Evolutionary conservation across 2,329 filamentous ascomycete species (phyloP).

Genomic region (Calonectria honghensis): DNA sequence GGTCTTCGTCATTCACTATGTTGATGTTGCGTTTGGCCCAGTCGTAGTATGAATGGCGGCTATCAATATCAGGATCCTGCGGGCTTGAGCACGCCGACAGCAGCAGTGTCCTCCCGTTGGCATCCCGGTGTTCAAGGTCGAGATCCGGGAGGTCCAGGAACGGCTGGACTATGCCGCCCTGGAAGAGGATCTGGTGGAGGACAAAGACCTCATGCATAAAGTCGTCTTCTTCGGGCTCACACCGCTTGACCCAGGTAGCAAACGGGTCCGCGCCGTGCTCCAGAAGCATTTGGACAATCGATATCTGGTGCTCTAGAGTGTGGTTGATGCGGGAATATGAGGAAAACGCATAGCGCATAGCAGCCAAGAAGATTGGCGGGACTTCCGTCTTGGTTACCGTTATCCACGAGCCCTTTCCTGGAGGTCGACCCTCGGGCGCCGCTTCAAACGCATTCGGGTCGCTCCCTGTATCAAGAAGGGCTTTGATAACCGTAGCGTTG

Average conservation of each 20-base stretch:
- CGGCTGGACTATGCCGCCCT: background rate
- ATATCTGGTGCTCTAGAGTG: background rate
- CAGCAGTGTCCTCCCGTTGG: background rate
- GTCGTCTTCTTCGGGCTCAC: background rate
- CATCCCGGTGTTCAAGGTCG: background rate
- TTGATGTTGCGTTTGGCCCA: background rate
- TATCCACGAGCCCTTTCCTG: background rate
- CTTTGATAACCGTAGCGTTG: background rate
- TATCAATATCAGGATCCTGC: background rate
- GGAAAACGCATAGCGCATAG: background rate
- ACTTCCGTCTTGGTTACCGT: background rate
- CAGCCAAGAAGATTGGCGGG: background rate
- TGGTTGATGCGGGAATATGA: too few species aligned
- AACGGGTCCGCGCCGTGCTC: background rate
- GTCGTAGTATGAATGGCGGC: background rate
- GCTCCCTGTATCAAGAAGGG: background rate
- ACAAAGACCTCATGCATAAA: background rate
- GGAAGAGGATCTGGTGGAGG: background rate
- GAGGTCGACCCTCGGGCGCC: background rate
- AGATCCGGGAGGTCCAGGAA: background rate
- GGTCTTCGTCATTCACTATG: too few species aligned
- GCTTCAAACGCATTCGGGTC: background rate
- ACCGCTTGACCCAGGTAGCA: background rate
- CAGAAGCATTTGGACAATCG: background rate
- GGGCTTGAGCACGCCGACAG: background rate